phyloP scores from a whole-genome alignment of 164 flowering plant species.

The Piper longum region DNA sequence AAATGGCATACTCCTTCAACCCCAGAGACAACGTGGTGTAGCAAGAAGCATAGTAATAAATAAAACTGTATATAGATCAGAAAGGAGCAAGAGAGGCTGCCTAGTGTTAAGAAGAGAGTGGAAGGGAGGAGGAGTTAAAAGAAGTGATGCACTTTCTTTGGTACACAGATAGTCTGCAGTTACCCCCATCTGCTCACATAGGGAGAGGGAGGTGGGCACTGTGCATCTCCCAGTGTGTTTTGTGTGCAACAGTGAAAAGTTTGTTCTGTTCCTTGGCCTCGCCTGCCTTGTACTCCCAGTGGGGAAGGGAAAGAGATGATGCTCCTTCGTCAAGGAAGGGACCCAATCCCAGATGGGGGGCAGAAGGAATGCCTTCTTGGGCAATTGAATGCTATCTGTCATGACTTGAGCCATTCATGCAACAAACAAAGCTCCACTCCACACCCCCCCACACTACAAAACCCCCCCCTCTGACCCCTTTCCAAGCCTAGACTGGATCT shows the following conservation, averaged over 20 bases:
- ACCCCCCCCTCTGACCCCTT: too few species aligned
- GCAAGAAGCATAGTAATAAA: too few species aligned
- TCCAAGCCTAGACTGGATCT: too few species aligned
- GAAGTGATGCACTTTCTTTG: too few species aligned
- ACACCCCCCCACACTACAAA: too few species aligned
- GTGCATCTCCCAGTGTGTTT: background rate
- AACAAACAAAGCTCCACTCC: too few species aligned
- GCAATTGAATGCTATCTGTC: background rate
- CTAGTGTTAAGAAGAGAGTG: too few species aligned
- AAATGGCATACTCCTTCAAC: too few species aligned
- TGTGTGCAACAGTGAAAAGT: background rate
- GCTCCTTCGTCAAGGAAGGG: background rate
- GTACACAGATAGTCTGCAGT: background rate
- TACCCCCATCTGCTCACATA: background rate
- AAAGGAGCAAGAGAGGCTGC: too few species aligned
- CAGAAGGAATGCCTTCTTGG: background rate
- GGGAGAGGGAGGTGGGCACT: background rate
- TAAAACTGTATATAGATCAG: too few species aligned
- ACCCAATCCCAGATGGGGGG: background rate
- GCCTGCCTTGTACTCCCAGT: background rate
- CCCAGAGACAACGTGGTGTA: too few species aligned
- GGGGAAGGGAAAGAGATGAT: background rate
- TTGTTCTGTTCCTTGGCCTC: background rate
- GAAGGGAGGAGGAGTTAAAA: too few species aligned
- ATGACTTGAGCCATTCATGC: background rate